phyloP scores from a whole-genome alignment of 805 yeast genomes.

The Cyberlindnera nakhonratchasimensis region DNA sequence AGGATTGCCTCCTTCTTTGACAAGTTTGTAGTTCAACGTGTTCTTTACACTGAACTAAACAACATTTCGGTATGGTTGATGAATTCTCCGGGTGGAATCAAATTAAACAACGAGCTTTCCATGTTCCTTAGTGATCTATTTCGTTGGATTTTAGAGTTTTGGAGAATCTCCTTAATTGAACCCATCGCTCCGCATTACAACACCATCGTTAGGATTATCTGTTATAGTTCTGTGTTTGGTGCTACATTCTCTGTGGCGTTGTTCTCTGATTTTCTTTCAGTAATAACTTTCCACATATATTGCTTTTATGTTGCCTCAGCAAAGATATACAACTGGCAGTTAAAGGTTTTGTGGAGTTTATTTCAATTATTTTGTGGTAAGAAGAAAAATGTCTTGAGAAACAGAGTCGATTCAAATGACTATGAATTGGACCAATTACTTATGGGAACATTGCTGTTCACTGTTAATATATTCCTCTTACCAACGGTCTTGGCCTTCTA shows the following conservation, averaged over 20 bases:
- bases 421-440: conserved; percentile 84
- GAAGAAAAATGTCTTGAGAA: conserved; percentile 77
- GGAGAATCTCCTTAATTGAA: conserved; percentile 38
- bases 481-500: conserved; percentile 91
- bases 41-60: conserved; percentile 45
- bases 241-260: conserved; percentile 67
- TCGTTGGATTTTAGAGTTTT: conserved; percentile 76
- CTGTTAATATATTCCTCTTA: conserved; percentile 67
- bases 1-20: conserved; percentile 28
- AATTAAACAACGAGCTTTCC: conserved; percentile 82
- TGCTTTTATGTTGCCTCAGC: conserved; percentile 79
- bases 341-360: conserved; percentile 63
- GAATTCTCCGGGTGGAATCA: conserved; percentile 90
- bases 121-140: conserved; percentile 82
- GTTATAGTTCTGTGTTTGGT: conserved; percentile 48
- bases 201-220: conserved; percentile 34
- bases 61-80: conserved; percentile 67
- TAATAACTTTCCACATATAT: conserved; percentile 67
- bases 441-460: conserved; percentile 84
- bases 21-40: conserved; percentile 32
- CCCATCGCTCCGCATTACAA: conserved; percentile 30
- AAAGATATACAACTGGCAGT: conserved; percentile 72
- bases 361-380: conserved; percentile 87
- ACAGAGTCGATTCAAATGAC: conserved; percentile 80
- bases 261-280: conserved; percentile 57